A percentile compares a stretch with the other conserved stretches of the same genome.
Evolutionary conservation across 2,329 filamentous ascomycete genomes (phyloP).

Genomic region (Dactylellina leptospora): DNA sequence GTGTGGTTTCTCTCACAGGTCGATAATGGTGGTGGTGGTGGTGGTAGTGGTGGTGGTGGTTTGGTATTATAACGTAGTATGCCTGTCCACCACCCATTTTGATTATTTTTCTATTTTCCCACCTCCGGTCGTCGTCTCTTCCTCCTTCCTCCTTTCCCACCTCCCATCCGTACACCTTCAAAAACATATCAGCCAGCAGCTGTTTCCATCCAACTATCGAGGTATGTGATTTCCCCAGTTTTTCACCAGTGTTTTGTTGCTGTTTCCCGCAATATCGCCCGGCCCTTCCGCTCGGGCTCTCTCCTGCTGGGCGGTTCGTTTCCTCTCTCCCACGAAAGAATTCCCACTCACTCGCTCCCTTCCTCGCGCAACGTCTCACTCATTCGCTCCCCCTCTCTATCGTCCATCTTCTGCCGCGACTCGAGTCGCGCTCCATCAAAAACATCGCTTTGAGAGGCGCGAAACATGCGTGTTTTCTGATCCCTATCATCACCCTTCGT

Average conservation of each 20-base stretch:
- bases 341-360: neutral
- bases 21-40: neutral
- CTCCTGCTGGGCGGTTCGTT: slow-evolving; percentile 14
- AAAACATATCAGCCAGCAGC: slow-evolving; percentile 34
- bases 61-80: neutral
- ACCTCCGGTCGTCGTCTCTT: slow-evolving; percentile 40
- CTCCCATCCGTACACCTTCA: slow-evolving; percentile 21
- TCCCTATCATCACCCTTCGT: neutral
- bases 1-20: neutral
- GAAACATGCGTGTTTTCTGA: neutral
- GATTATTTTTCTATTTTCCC: slow-evolving; percentile 50
- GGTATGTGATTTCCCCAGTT: slow-evolving; percentile 48
- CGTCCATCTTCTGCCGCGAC: neutral
- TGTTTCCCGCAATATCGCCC: slow-evolving; percentile 40
- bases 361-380: slow-evolving; percentile 39
- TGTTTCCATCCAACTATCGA: slow-evolving; percentile 24
- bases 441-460: neutral
- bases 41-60: neutral
- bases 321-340: slow-evolving; percentile 7
- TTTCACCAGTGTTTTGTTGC: slow-evolving; percentile 49
- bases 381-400: slow-evolving; percentile 21
- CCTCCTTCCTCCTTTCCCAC: slow-evolving; percentile 39
- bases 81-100: slow-evolving; percentile 23
- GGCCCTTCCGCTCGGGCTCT: slow-evolving; percentile 3
- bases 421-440: slow-evolving; percentile 26